Base-by-base conservation (phyloP, 805 yeast species). In the Yarrowia divulgata region DNA sequence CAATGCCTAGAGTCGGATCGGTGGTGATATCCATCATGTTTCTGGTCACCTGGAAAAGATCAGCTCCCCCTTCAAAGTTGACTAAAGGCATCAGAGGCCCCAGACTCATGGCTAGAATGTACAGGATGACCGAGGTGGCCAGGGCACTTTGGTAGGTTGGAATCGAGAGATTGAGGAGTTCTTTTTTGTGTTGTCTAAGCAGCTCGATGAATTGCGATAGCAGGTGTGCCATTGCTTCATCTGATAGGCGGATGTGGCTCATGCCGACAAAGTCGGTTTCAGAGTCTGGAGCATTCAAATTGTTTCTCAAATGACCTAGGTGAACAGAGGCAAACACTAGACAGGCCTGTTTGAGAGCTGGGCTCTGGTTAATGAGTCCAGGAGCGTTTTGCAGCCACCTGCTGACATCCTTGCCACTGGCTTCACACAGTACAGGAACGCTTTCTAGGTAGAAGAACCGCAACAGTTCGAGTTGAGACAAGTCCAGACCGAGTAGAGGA, bases 311-410 rank as follows among this genome's bases (percentile, higher is more conserved):
- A 12, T 48, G 54, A 29, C 18, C 8, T n/a, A 48, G 5, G 12
- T 49, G 54, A 1, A 49, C 54, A 3, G 39, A 16, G 19, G 54
- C 37, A 49, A 49, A 49, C 19, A 49, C 54, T 8, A 49, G 37
- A n/a, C 54, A 49, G 3, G 54, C 54, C 23, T 49, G 54, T n/a
- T 49, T 49, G 19, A 49, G 39, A 5, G 54, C 54, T n/a, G 16
- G 39, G 14, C 54, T 49, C 14, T 49, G 54, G 2, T 39, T 16
- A 12, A 49, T 16, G 14, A 49, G 54, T 16, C 54, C 54, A 8
- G 18, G 39, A 1, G 40, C 39, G 39, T 49, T 49, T n/a, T 13
- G 32, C 13, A 49, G 37, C 54, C 54, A 49, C 54, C 8, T 12
- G 13, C 54, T 49, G 14, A 49, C 54, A 19, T 49, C 54, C 32